Conservation (phyloP, 345 rosid species). For the Capsella bursapastoris region DNA sequence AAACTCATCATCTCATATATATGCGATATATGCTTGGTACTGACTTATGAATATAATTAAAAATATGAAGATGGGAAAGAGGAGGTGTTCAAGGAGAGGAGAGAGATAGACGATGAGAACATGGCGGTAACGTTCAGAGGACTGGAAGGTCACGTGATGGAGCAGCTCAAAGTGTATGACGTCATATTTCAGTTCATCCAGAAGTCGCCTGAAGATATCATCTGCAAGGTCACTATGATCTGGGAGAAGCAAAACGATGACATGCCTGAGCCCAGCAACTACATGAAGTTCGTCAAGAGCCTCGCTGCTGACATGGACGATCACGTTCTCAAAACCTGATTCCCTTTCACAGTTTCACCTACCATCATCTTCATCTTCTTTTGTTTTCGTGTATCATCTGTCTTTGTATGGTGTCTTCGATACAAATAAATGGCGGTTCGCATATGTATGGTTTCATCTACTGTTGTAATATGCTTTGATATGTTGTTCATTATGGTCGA, state of each 20-base stretch:
- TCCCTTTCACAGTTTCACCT: background rate
- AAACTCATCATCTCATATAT: too few relatives aligned
- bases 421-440: constrained; percentile 17
- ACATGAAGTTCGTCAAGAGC: constrained; percentile 44
- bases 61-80: constrained; percentile 37
- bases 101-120: constrained; percentile 45
- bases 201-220: constrained; percentile 32
- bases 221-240: constrained; percentile 45
- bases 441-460: constrained; percentile 9
- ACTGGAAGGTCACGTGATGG: constrained; percentile 46
- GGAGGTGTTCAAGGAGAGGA: constrained; percentile 44
- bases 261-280: constrained; percentile 44
- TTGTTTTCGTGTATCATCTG: constrained; percentile 13
- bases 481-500: constrained; percentile 8
- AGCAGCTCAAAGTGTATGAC: constrained; percentile 41
- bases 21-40: too few relatives aligned
- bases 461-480: background rate
- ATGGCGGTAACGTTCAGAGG: constrained; percentile 37
- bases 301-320: constrained; percentile 43
- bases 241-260: constrained; percentile 44
- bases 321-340: constrained; percentile 42
- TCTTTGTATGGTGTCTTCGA: constrained; percentile 1
- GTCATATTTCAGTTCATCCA: constrained; percentile 42
- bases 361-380: background rate
- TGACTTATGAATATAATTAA: too few relatives aligned